Conservation (phyloP, 1,284 basidiomycete genomes). For the Ustilago nuda region DNA sequence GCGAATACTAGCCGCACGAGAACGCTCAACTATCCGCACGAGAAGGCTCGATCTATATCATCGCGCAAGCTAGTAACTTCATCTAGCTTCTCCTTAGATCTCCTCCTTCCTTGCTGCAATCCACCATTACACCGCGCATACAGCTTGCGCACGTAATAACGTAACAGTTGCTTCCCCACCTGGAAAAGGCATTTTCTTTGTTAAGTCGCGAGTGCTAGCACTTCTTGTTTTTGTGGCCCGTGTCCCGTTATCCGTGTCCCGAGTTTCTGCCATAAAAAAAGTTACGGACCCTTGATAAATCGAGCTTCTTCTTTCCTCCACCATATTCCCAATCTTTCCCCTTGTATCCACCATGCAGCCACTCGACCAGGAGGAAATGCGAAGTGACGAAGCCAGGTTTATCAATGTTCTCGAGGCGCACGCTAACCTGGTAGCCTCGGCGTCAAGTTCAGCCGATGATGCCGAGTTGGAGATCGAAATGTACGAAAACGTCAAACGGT, state of each 20-base stretch:
- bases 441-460: not conserved
- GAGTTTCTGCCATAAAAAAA: not conserved
- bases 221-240: not conserved
- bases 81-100: no score
- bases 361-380: not conserved
- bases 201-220: not conserved
- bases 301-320: not conserved
- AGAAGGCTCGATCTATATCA: no score
- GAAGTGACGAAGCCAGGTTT: not conserved
- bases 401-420: not conserved
- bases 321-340: not conserved
- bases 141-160: no score
- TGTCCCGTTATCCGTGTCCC: not conserved
- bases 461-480: not conserved
- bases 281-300: not conserved
- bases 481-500: not conserved
- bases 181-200: not conserved
- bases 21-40: no score
- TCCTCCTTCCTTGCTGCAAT: no score
- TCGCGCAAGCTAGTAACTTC: no score
- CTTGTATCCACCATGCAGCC: not conserved
- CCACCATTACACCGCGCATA: no score
- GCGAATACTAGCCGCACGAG: no score
- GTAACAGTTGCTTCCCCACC: not conserved
- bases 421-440: not conserved